Percentiles rank a stretch among this genome's conserved stretches.
phyloP scores from a whole-genome alignment of 306 rosid species.

The Acacia acuminata region DNA sequence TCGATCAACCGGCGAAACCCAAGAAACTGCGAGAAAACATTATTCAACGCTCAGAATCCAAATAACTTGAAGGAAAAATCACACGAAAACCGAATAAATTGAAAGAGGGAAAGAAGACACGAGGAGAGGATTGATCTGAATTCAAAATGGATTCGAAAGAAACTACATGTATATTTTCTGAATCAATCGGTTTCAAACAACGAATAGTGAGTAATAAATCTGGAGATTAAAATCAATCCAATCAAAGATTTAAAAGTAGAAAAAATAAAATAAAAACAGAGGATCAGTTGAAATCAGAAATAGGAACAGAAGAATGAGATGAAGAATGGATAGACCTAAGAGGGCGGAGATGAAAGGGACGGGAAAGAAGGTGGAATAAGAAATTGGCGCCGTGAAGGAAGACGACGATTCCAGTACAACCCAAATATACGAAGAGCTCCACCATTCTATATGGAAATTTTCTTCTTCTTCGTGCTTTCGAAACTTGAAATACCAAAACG shows the following conservation, averaged over 20 bases:
- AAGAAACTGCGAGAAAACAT: conserved; percentile 44
- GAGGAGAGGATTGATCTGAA: not conserved
- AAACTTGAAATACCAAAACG: not conserved
- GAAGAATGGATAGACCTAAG: not conserved
- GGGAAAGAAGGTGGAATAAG: conserved; percentile 2
- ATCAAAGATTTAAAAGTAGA: not conserved
- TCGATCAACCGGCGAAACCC: conserved; percentile 50
- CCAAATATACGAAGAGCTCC: not conserved
- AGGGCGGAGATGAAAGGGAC: not conserved
- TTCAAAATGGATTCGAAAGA: not conserved
- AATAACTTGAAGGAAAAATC: not conserved
- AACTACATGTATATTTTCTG: not conserved
- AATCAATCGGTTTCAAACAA: not conserved
- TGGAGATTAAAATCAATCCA: not conserved
- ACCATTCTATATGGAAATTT: not conserved
- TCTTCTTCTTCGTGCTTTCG: not conserved
- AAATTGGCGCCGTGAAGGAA: conserved; percentile 17
- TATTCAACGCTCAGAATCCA: not conserved
- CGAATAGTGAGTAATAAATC: not conserved
- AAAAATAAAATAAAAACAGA: not conserved
- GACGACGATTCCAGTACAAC: not conserved
- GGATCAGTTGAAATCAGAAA: not conserved
- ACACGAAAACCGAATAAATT: not conserved
- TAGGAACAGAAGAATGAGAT: not conserved
- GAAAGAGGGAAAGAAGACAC: not conserved